Conservation (phyloP, 2,329 filamentous ascomycete species). For the Nigrograna mackinnonii region DNA sequence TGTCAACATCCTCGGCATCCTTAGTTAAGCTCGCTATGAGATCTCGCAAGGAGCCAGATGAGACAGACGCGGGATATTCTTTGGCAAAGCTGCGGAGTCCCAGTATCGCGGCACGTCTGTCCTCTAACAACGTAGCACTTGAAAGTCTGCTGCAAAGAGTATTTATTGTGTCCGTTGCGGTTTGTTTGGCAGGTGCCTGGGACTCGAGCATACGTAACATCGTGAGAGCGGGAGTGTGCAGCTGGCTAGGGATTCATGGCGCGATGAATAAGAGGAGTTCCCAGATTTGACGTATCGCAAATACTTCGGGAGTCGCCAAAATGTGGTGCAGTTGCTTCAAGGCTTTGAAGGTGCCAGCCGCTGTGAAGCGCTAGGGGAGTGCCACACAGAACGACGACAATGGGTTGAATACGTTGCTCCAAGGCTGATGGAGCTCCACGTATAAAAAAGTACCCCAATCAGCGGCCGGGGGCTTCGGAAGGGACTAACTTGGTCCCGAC, state of each 20-base stretch:
- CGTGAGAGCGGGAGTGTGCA: slow-evolving; percentile 14
- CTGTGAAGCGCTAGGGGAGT: too few relatives aligned
- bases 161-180: slow-evolving; percentile 90
- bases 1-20: slow-evolving; percentile 94
- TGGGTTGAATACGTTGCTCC: too few relatives aligned
- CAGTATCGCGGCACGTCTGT: slow-evolving; percentile 88
- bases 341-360: too few relatives aligned
- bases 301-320: too few relatives aligned
- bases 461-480: too few relatives aligned
- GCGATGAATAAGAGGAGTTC: too few relatives aligned
- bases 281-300: too few relatives aligned
- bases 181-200: slow-evolving; percentile 90
- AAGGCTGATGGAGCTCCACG: too few relatives aligned
- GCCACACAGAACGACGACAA: too few relatives aligned
- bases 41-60: slow-evolving; percentile 86
- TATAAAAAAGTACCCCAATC: too few relatives aligned
- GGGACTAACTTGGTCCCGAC: too few relatives aligned
- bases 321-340: too few relatives aligned
- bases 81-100: slow-evolving; percentile 95
- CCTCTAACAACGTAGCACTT: slow-evolving; percentile 90
- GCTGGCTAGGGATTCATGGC: slow-evolving; percentile 22
- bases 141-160: slow-evolving; percentile 84
- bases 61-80: slow-evolving; percentile 92
- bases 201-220: slow-evolving; percentile 64
- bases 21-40: slow-evolving; percentile 83